phyloP scores from a whole-genome alignment of 2,329 filamentous ascomycete genomes.

The Tolypocladium tundrense region DNA sequence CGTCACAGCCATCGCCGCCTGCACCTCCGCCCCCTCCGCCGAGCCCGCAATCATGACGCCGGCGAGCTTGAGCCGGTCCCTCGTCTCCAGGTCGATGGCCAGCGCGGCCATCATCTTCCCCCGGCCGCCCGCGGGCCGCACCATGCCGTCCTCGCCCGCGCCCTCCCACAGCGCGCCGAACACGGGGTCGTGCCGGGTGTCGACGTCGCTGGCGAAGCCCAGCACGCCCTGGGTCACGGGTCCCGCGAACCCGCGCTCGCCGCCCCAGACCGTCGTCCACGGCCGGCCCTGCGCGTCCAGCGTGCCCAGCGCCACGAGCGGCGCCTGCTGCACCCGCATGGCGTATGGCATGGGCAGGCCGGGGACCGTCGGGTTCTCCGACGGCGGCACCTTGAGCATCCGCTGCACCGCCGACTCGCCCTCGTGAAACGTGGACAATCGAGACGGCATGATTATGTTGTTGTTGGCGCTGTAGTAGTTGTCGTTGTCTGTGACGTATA shows the following conservation, averaged over 20 bases:
- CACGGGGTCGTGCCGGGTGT: constrained; percentile 58
- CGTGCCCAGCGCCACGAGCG: constrained; percentile 64
- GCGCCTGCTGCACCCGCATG: constrained; percentile 48
- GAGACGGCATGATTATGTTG: constrained; percentile 15
- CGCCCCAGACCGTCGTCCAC: constrained; percentile 76
- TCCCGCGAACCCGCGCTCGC: constrained; percentile 55
- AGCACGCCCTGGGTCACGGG: constrained; percentile 53
- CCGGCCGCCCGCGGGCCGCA: constrained; percentile 26
- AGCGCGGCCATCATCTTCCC: constrained; percentile 37
- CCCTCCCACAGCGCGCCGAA: constrained; percentile 49
- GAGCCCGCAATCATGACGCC: constrained; percentile 57
- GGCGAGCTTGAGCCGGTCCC: constrained; percentile 64
- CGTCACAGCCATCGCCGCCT: constrained; percentile 57
- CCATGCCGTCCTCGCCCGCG: constrained; percentile 29
- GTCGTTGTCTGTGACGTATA: background rate
- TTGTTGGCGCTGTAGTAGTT: no score
- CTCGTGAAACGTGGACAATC: constrained; percentile 40
- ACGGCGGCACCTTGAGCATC: constrained; percentile 45
- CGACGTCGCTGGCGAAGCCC: constrained; percentile 51
- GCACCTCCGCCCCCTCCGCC: constrained; percentile 19
- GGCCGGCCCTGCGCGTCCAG: constrained; percentile 55
- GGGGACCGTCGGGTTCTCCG: constrained; percentile 55
- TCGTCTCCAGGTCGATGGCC: constrained; percentile 38
- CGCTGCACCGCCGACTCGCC: constrained; percentile 58
- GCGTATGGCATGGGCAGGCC: constrained; percentile 53